Evolutionary conservation across 768 basidiomycete species (phyloP), one percentile per base, ranked within the genome.

Genomic region (Boletus vinaceobasis): DNA sequence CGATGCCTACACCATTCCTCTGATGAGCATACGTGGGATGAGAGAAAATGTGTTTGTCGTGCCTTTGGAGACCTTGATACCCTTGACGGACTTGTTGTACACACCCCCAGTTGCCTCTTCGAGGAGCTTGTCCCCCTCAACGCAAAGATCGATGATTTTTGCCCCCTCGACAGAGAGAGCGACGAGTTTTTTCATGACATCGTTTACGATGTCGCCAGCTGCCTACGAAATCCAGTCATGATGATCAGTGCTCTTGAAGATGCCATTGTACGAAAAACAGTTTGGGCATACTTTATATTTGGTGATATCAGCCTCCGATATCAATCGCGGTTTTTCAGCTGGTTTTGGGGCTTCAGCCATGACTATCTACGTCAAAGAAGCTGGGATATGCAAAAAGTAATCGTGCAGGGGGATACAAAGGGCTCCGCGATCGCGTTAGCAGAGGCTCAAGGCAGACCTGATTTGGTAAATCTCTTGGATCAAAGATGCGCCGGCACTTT

Each of bases 41-140:
- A 27, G 17, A 52, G 19, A 48, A 23, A 32, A 7, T 7, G 9
- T 7, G n/a, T 8, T 27, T 29, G 39, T 68, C 84, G 60, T 65
- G 90, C 95, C 95, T 76, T 96, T 97, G 73, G 73, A 67, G 53
- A 93, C 81, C 77, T 92, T 93, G 64, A 86, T 86, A 63, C 91
- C 91, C 74, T 95, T 95, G 62, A 90, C 82, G 51, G 80, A 56
- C 74, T 96, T 97, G 81, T 91, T 97, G 79, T 90, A 97, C 47
- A 97, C 88, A 31, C 79, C 83, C 47, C 80, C 83, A 27, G 90
- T 89, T 65, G 86, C 90, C 58, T 89, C 81, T 73, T 94, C 91
- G 71, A 98, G 77, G 71, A 95, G 83, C 73, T 87, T 91, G 80
- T 98, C 96, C 56, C 94, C 96, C 75, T 93, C 89, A 50, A 87